Percentiles rank a stretch among this genome's conserved stretches.
phyloP scores from a whole-genome alignment of 2,329 filamentous ascomycete genomes.

The Pseudocercospora crystallina region DNA sequence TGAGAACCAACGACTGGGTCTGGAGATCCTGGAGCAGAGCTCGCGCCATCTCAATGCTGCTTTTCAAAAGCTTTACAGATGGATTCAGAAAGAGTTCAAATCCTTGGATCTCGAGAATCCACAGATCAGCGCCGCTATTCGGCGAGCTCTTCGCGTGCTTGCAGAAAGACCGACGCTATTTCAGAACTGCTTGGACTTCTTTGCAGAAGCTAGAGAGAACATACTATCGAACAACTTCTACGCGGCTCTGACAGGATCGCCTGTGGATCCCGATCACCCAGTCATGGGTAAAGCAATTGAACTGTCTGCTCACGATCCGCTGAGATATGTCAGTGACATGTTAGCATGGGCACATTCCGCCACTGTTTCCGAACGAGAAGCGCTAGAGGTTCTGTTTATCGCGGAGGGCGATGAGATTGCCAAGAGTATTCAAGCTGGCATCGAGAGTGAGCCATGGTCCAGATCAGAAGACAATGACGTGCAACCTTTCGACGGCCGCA shows the following conservation, averaged over 20 bases:
- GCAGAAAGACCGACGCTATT: constrained; percentile 88
- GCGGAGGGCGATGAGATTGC: constrained; percentile 86
- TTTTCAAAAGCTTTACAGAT: constrained; percentile 94
- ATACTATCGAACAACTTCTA: constrained; percentile 88
- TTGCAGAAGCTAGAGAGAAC: constrained; percentile 84
- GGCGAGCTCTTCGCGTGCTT: constrained; percentile 78
- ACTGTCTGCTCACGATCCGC: constrained; percentile 83
- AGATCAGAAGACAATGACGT: constrained; percentile 55
- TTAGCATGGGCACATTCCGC: constrained; percentile 94
- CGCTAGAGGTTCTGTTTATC: constrained; percentile 86
- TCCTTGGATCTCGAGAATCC: constrained; percentile 90
- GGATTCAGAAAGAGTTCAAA: constrained; percentile 93
- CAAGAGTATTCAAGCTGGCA: constrained; percentile 74
- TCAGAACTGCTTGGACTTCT: constrained; percentile 88
- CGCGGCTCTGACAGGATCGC: constrained; percentile 75
- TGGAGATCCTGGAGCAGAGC: constrained; percentile 89
- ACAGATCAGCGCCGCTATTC: constrained; percentile 81
- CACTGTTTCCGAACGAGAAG: constrained; percentile 89
- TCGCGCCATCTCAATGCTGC: constrained; percentile 83
- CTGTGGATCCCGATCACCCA: constrained; percentile 55
- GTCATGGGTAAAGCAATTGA: constrained; percentile 79
- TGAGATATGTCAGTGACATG: constrained; percentile 96
- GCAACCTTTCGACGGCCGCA: constrained; percentile 70
- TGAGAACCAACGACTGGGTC: constrained; percentile 81
- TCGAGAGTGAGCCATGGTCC: constrained; percentile 78